Evolutionary conservation across 1,139 yeast species (phyloP).

Genomic region (Citeromyces hawaiiensis): DNA sequence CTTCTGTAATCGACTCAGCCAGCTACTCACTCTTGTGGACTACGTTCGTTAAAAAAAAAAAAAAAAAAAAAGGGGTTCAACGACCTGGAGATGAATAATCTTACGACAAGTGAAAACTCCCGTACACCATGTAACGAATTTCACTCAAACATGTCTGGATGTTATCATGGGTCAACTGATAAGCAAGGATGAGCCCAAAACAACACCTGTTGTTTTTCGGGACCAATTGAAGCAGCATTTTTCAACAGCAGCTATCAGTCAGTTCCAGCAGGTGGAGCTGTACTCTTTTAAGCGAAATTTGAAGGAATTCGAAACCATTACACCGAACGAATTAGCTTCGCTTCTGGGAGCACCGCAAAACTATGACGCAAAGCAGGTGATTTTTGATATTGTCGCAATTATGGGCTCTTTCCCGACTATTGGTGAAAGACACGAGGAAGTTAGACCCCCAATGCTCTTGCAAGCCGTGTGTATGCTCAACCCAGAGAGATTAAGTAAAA

Average conservation of each 20-base stretch:
- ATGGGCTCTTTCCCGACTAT: background rate
- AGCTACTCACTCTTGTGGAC: too few relatives aligned
- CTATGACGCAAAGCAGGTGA: background rate
- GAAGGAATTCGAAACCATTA: background rate
- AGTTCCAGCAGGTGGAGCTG: background rate
- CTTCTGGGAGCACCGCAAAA: background rate
- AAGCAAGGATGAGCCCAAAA: background rate
- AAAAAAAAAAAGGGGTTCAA: too few relatives aligned
- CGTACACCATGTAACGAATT: too few relatives aligned
- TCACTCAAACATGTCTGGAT: too few relatives aligned
- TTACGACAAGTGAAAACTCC: too few relatives aligned
- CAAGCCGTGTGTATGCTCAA: background rate
- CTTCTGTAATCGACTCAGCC: too few relatives aligned
- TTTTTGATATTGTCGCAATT: background rate
- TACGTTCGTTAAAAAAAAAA: too few relatives aligned
- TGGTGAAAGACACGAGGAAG: background rate
- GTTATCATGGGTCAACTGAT: background rate
- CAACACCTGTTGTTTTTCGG: background rate
- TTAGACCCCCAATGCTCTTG: background rate
- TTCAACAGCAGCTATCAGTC: background rate
- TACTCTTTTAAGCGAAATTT: background rate
- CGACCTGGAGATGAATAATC: too few relatives aligned
- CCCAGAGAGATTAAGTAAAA: background rate
- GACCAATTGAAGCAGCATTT: conserved; percentile 1
- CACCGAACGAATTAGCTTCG: background rate